Evolutionary conservation across 1,139 yeast genomes (phyloP).

Genomic region (Candida pseudoviswanathii): DNA sequence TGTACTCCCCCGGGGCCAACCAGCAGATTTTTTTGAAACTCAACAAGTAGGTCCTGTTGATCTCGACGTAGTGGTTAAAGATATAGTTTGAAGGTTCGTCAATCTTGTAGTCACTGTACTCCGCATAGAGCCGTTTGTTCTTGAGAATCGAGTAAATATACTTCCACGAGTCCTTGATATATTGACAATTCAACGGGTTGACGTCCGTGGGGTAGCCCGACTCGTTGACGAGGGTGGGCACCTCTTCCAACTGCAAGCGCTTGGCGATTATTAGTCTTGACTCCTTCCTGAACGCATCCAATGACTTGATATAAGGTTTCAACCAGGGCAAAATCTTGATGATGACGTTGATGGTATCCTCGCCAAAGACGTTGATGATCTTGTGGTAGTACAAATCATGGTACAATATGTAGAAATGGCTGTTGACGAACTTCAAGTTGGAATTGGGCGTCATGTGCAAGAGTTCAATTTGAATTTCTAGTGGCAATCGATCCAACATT

Average conservation of each 20-base stretch:
- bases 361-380: constrained; percentile 47
- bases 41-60: constrained; percentile 52
- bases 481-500: constrained; percentile 43
- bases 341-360: constrained; percentile 29
- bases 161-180: constrained; percentile 56
- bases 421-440: constrained; percentile 42
- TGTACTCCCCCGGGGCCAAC: constrained; percentile 56
- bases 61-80: constrained; percentile 46
- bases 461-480: constrained; percentile 51
- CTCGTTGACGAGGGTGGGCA: constrained; percentile 27
- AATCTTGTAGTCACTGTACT: constrained; percentile 50
- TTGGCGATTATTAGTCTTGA: constrained; percentile 38
- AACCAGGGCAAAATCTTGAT: constrained; percentile 42
- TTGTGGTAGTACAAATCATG: constrained; percentile 52
- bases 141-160: constrained; percentile 51
- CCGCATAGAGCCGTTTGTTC: constrained; percentile 56
- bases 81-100: constrained; percentile 53
- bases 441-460: constrained; percentile 43
- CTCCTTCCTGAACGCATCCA: constrained; percentile 47
- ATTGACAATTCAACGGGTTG: constrained; percentile 28
- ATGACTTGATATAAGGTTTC: constrained; percentile 45
- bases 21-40: constrained; percentile 48
- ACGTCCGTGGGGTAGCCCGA: constrained; percentile 19
- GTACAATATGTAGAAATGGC: constrained; percentile 48
- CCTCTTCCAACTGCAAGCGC: constrained; percentile 27